These are phyloP conservation scores for Solanum hybrid DNA, from an alignment of 305 asterid species.

Conservation along the genomic window DNA sequence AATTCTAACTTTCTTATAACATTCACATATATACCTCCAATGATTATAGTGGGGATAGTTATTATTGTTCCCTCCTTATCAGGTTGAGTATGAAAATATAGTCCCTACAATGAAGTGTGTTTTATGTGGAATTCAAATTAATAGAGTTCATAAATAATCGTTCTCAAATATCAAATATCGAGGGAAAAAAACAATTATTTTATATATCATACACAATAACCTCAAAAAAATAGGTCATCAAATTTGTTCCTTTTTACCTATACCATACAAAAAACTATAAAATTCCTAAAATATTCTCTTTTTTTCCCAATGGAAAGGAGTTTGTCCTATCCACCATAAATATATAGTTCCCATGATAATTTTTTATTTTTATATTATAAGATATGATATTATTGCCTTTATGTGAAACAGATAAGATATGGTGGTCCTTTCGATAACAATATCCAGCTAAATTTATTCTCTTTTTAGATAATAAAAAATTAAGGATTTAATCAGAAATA, in stretches of 20 bases:
- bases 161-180: not conserved
- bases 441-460: not conserved
- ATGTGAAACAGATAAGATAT: not conserved
- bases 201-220: not conserved
- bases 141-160: accelerated
- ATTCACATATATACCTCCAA: not conserved
- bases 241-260: not conserved
- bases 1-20: not conserved
- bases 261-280: not conserved
- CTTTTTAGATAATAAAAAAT: not conserved
- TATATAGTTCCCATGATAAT: not conserved
- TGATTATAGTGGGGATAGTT: not conserved
- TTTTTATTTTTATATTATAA: not conserved
- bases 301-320: not conserved
- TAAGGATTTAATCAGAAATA: not conserved
- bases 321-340: not conserved
- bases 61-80: not conserved
- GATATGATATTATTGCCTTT: not conserved
- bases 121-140: not conserved
- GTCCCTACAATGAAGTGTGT: not conserved
- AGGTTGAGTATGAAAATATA: not conserved
- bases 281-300: not conserved
- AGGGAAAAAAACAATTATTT: not conserved
- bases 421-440: not conserved
- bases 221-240: not conserved